These are phyloP conservation scores for Priceomyces haplophilus DNA, from an alignment of 805 yeast genomes.

Conservation along the genomic window DNA sequence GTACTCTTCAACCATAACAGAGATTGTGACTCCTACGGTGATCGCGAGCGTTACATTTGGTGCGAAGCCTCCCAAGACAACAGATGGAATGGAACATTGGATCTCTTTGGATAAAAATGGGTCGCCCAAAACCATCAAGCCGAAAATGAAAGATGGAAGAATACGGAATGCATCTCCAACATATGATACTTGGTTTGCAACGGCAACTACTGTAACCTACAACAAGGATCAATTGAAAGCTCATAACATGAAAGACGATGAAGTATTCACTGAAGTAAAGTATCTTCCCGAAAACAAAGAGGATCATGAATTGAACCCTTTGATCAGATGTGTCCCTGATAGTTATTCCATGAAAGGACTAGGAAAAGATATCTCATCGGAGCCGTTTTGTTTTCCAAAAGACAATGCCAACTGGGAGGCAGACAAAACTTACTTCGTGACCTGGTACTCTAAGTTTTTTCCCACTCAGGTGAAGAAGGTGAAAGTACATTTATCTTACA, in stretches of 20 bases:
- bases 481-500: constrained; percentile 61
- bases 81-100: constrained; percentile 78
- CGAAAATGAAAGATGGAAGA: constrained; percentile 69
- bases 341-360: constrained; percentile 59
- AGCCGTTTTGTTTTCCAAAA: constrained; percentile 83
- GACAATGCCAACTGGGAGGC: constrained; percentile 56
- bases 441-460: constrained; percentile 77
- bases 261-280: constrained; percentile 52
- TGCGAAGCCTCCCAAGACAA: constrained; percentile 67
- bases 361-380: constrained; percentile 54
- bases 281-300: constrained; percentile 68
- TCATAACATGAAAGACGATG: constrained; percentile 66
- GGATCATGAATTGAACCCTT: constrained; percentile 68
- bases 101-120: constrained; percentile 74
- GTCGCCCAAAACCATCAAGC: constrained; percentile 72
- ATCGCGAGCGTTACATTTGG: constrained; percentile 62
- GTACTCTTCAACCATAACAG: constrained; percentile 51
- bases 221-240: constrained; percentile 65
- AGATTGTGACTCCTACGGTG: constrained; percentile 62
- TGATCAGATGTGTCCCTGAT: constrained; percentile 83
- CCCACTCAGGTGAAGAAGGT: constrained; percentile 51
- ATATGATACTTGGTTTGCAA: constrained; percentile 73
- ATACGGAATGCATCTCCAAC: constrained; percentile 67
- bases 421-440: constrained; percentile 67
- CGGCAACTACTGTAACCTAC: constrained; percentile 56